Evolutionary conservation across 2,329 filamentous ascomycete genomes (phyloP), one percentile per base, ranked within the genome.

Genomic region (Lanzia echinophila): DNA sequence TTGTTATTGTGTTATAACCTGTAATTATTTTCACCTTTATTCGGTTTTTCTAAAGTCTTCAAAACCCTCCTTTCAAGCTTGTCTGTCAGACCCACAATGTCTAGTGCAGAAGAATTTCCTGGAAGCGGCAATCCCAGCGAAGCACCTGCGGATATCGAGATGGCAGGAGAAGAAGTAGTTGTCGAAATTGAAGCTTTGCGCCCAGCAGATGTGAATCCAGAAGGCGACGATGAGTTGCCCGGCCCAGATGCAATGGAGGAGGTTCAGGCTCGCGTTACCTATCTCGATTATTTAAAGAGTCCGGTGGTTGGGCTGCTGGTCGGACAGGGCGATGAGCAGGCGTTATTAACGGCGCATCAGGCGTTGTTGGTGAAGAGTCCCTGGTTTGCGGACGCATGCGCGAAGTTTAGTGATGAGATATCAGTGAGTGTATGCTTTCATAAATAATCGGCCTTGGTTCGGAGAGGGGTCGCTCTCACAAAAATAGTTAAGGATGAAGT

Each of bases 331-430:
- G 80, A 82, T 4, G 69, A 72, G 1, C 76, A 80, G 63, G 83
- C 81, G 10, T 75, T 83, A 32, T 78, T 96, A 55, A 84, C 82
- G 22, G 89, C 89, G 6, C 91, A 96, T 69, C 86, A 95, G 71
- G 84, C 76, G 3, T 78, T 96, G 24, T 76, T 97, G 34, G 66
- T 73, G 11, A 79, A 84, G 67, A 92, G 88, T 42, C 88, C 90
- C 0, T 90, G 79, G 69, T 89, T 96, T 66, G 75, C 76, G 11
- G 78, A 83, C 20, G 75, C 79, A 6, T 83, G 84, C 65, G 74
- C 77, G 11, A 70, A 78, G 47, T 87, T 90, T 65, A 74, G 75
- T 45, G 76, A 81, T 32, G 79, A 82, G 50, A 77, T 77, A 46
- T 78, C 77, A 55, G 86, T 87, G 71, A 59, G 81, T 42, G 15